Evolutionary conservation across 805 yeast species (phyloP).

Genomic region (Suhomyces vadensis): DNA sequence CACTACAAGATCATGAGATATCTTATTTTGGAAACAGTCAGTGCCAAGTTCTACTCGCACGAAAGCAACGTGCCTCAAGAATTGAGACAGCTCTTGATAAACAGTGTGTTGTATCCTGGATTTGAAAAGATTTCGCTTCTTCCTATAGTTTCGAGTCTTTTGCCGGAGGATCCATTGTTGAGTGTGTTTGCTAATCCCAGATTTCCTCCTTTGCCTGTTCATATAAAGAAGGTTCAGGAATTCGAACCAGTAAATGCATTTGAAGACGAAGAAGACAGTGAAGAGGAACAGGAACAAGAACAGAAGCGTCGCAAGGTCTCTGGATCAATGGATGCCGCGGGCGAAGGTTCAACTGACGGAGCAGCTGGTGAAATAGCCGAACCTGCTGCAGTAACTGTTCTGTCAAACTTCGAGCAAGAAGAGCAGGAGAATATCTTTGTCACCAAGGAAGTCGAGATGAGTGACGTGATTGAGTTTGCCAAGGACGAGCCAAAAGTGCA

Average conservation of each 20-base stretch:
- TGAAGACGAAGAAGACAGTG: conserved; percentile 12
- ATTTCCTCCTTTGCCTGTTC: conserved; percentile 54
- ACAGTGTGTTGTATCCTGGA: conserved; percentile 70
- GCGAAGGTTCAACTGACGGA: not conserved
- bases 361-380: not conserved
- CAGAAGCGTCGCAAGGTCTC: conserved; percentile 3
- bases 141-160: conserved; percentile 63
- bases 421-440: conserved; percentile 2
- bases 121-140: conserved; percentile 61
- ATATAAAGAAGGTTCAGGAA: conserved; percentile 17
- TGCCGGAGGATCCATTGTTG: conserved; percentile 51
- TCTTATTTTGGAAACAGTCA: conserved; percentile 36
- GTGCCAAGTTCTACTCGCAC: conserved; percentile 23
- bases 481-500: conserved; percentile 6
- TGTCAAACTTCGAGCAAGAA: conserved; percentile 1
- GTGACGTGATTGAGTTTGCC: conserved; percentile 8
- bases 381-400: not conserved
- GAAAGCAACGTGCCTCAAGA: conserved; percentile 30
- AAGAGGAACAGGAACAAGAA: conserved; percentile 7
- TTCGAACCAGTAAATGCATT: not conserved
- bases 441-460: conserved; percentile 5
- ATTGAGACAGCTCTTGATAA: conserved; percentile 42
- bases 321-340: not conserved
- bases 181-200: conserved; percentile 73
- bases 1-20: conserved; percentile 54